Base-by-base conservation (phyloP, 1,284 basidiomycete genomes). In the Ganoderma resinaceum region DNA sequence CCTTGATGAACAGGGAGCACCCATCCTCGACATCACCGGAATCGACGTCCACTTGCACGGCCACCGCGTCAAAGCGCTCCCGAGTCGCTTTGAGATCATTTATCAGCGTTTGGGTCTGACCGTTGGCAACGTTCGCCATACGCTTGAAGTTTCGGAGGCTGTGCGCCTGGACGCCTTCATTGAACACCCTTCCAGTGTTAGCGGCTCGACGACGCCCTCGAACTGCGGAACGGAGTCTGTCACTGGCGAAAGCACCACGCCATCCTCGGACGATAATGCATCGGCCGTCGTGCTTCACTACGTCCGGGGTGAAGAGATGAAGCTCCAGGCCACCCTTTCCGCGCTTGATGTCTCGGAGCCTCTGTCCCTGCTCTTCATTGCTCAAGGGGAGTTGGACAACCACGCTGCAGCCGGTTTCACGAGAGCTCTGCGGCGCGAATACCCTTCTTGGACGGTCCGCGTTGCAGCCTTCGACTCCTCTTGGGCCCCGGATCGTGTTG, bases 11-110 rank as follows among this genome's bases (percentile, higher is more conserved):
- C 57, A 65, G 11, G 75, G 76, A n/a, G 31, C 35, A 20, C 63
- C 62, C 0, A 65, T 76, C 3, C 72, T 68, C 63, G 68, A 66
- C 7, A 49, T 75, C 42, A 66, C 69, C 23, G 69, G 66, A 2
- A 49, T 76, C n/a, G 71, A 72, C 31, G 65, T 76, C 16, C 60
- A 64, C 3, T 61, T 69, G 11, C 73, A 75, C 63, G 72, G 69
- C 29, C 40, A 67, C 46, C 62, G 62, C n/a, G n/a, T 65, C 23
- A 61, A 67, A 29, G 53, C n/a, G 8, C 43, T 72, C 23, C 38
- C 58, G 7, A 68, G 62, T 3, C 69, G 73, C 0, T 73, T 66
- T 53, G 73, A 76, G 35, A 43, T 75, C 20, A 63, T 66, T 31
- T 66, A 71, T 43, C 58, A 66, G 4, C 46, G 35, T 52, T 26